Percentiles rank a stretch among this genome's conserved stretches.
Evolutionary conservation across 148 eudicot genomes (phyloP).

Genomic region (Chenopodium suecicum): DNA sequence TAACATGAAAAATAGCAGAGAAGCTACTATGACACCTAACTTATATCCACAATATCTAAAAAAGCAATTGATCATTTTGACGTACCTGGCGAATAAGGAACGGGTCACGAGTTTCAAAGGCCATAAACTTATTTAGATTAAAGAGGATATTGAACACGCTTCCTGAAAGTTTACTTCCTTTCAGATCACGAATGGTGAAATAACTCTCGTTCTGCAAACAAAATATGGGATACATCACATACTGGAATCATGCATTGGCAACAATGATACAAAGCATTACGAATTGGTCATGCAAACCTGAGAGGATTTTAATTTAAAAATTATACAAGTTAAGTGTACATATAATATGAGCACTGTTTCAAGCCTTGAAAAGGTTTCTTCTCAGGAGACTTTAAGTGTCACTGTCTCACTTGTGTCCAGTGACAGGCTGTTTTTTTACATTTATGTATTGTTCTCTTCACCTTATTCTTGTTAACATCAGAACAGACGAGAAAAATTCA

Average conservation of each 20-base stretch:
- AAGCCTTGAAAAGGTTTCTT: too few relatives aligned
- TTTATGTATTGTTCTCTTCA: too few relatives aligned
- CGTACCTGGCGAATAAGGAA: conserved; percentile 97
- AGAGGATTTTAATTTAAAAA: not conserved
- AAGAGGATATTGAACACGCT: conserved; percentile 91
- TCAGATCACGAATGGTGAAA: conserved; percentile 76
- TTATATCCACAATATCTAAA: too few relatives aligned
- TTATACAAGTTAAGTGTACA: too few relatives aligned
- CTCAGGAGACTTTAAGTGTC: not conserved
- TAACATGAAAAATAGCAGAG: not conserved
- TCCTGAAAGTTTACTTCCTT: conserved; percentile 80
- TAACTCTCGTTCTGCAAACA: conserved; percentile 71
- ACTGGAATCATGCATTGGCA: not conserved
- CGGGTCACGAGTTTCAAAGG: conserved; percentile 96
- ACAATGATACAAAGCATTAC: not conserved
- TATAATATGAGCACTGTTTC: not conserved
- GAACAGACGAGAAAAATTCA: too few relatives aligned
- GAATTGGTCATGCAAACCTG: not conserved
- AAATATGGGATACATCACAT: conserved; percentile 8
- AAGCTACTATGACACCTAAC: not conserved
- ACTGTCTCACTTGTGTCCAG: not conserved
- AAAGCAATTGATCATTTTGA: not conserved
- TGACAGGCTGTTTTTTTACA: too few relatives aligned
- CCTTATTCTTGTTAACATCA: too few relatives aligned
- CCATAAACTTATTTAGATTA: conserved; percentile 96